phyloP scores from a whole-genome alignment of 257 asterid genomes.

The Echium plantagineum region DNA sequence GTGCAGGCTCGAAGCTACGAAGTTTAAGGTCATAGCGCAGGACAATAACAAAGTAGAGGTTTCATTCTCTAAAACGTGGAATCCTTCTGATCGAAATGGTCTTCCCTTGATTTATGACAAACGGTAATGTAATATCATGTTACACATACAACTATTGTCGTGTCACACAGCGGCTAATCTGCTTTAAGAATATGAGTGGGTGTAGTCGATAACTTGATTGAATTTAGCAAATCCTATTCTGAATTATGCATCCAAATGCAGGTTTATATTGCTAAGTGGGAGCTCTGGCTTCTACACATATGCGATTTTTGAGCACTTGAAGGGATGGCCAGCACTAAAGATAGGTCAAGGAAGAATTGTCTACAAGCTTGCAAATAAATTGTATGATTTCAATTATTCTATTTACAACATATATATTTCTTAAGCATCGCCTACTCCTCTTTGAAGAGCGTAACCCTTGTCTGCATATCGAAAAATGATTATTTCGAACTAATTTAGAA shows the following conservation, averaged over 20 bases:
- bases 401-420: not conserved
- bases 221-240: no score
- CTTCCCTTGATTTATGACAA: slow-evolving; percentile 24
- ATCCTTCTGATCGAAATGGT: slow-evolving; percentile 3
- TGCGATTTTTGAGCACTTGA: slow-evolving; percentile 20
- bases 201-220: no score
- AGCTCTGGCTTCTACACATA: slow-evolving; percentile 27
- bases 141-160: no score
- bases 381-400: slow-evolving; percentile 7
- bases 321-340: slow-evolving; percentile 23
- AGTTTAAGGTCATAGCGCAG: slow-evolving; percentile 15
- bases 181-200: no score
- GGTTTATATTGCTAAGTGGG: slow-evolving; percentile 21
- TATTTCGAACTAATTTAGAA: no score
- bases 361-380: slow-evolving; percentile 15
- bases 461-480: no score
- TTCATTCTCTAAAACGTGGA: slow-evolving; percentile 27
- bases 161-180: no score
- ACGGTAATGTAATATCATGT: slow-evolving; percentile 14
- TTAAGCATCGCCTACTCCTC: no score
- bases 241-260: slow-evolving; percentile 1
- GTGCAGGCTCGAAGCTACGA: slow-evolving; percentile 20
- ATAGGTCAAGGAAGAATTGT: slow-evolving; percentile 20
- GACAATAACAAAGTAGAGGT: slow-evolving; percentile 19
- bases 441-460: no score